phyloP scores from a whole-genome alignment of 1,284 basidiomycete genomes.

The Marasmius tenuissimus region DNA sequence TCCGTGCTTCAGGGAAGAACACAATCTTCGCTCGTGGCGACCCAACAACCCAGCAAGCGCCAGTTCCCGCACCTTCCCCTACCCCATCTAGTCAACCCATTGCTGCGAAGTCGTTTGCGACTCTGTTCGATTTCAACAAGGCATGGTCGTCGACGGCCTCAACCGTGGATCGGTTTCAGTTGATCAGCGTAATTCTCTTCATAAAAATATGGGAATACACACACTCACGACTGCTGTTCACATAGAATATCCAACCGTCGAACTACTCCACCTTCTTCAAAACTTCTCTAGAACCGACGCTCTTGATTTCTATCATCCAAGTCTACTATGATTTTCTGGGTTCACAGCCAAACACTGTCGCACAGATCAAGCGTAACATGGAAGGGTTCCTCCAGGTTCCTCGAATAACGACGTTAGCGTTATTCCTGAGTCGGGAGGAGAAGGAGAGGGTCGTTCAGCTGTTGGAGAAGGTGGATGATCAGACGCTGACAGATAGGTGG shows the following conservation, averaged over 20 bases:
- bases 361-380: slow-evolving; percentile 43
- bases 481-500: neutral
- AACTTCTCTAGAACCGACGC: neutral
- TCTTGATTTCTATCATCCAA: neutral
- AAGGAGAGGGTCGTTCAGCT: slow-evolving; percentile 39
- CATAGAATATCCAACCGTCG: neutral
- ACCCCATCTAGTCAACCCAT: neutral
- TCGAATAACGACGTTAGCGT: slow-evolving; percentile 59
- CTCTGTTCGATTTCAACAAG: slow-evolving; percentile 9
- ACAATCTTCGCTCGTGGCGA: slow-evolving; percentile 36
- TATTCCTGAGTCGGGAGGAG: slow-evolving; percentile 62
- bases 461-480: slow-evolving; percentile 23
- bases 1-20: slow-evolving; percentile 51
- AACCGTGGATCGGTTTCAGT: neutral
- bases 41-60: neutral
- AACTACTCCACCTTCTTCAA: neutral
- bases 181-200: neutral
- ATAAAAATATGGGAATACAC: no score
- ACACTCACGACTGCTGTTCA: neutral
- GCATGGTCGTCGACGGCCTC: neutral
- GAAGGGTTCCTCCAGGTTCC: slow-evolving; percentile 49
- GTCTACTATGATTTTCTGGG: neutral
- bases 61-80: slow-evolving; percentile 3
- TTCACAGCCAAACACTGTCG: neutral
- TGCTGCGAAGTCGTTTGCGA: slow-evolving; percentile 11